These are phyloP conservation scores for Anthracocystis setariae DNA, from an alignment of 1,284 basidiomycete species.

Conservation along the genomic window DNA sequence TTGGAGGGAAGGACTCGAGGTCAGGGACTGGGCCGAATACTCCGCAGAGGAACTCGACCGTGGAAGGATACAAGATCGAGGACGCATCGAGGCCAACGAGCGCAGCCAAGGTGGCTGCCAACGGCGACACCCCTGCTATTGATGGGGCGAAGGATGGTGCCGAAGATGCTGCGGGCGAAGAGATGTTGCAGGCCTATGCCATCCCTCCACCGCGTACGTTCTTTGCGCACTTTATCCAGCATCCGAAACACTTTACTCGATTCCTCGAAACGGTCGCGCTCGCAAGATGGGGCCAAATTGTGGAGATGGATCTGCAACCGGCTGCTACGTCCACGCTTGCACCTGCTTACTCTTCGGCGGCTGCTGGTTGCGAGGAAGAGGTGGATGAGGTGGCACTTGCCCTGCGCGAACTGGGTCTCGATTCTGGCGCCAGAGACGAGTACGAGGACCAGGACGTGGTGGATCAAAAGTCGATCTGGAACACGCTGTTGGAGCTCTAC, in stretches of 20 bases:
- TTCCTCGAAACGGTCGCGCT: conserved; percentile 89
- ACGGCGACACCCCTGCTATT: conserved; percentile 11
- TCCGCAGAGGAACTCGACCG: conserved; percentile 34
- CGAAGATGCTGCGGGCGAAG: conserved; percentile 1
- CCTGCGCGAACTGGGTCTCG: conserved; percentile 24
- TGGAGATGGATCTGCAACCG: conserved; percentile 70
- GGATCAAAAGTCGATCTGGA: conserved; percentile 92
- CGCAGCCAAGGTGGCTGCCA: conserved; percentile 13
- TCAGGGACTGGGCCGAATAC: conserved; percentile 5
- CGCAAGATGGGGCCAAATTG: conserved; percentile 81
- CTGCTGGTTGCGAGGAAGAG: conserved; percentile 1
- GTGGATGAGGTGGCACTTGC: conserved; percentile 26
- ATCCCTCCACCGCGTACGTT: conserved; percentile 85
- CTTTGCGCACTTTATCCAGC: conserved; percentile 94
- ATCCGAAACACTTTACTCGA: conserved; percentile 81
- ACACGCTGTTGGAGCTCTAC: conserved; percentile 93
- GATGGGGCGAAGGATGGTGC: conserved; percentile 10
- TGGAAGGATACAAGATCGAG: conserved; percentile 8
- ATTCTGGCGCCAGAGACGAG: conserved; percentile 21
- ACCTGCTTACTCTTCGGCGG: conserved; percentile 17
- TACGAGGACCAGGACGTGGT: conserved; percentile 73
- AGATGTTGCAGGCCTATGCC: conserved; percentile 68
- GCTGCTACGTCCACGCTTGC: conserved; percentile 6
- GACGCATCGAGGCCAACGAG: conserved; percentile 15
- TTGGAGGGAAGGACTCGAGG: conserved; percentile 11